These are phyloP conservation scores for Fusarium multiceps DNA, from an alignment of 2,329 filamentous ascomycete species.

Conservation along the genomic window DNA sequence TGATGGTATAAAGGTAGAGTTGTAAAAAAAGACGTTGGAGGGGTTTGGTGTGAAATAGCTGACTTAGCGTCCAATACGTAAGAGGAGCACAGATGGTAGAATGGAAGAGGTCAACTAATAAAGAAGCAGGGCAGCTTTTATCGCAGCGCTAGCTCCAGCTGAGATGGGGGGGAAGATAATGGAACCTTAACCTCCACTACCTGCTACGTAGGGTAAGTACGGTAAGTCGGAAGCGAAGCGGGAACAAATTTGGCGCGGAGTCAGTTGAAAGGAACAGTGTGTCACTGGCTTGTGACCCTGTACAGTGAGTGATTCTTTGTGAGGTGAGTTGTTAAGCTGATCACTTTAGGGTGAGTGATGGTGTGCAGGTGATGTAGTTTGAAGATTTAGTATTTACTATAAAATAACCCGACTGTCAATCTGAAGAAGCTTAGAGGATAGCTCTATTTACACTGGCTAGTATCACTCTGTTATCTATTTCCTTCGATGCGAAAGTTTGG, in stretches of 20 bases:
- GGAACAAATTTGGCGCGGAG: constrained; percentile 47
- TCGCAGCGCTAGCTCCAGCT: constrained; percentile 43
- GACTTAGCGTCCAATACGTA: constrained; percentile 37
- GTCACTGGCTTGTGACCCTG: constrained; percentile 48
- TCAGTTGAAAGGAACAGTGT: constrained; percentile 44
- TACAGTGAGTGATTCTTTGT: constrained; percentile 11
- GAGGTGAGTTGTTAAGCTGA: constrained; percentile 21
- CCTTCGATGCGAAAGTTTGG: background rate
- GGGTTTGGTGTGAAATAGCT: constrained; percentile 37
- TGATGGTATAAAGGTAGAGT: constrained; percentile 26
- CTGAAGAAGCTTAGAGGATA: background rate
- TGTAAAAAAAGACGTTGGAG: constrained; percentile 33
- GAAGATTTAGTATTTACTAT: constrained; percentile 18
- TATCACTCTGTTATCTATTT: background rate
- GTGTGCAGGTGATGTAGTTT: constrained; percentile 38
- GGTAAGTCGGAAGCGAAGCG: constrained; percentile 36
- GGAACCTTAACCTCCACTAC: background rate
- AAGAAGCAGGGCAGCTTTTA: constrained; percentile 45
- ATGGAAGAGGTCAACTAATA: constrained; percentile 30
- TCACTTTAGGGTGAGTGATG: constrained; percentile 27
- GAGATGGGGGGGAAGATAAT: constrained; percentile 14
- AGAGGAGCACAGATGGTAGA: constrained; percentile 19
- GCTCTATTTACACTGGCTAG: background rate
- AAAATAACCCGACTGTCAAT: background rate
- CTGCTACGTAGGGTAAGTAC: background rate